Conservation (phyloP, 306 rosid species). For the Pueraria montana region DNA sequence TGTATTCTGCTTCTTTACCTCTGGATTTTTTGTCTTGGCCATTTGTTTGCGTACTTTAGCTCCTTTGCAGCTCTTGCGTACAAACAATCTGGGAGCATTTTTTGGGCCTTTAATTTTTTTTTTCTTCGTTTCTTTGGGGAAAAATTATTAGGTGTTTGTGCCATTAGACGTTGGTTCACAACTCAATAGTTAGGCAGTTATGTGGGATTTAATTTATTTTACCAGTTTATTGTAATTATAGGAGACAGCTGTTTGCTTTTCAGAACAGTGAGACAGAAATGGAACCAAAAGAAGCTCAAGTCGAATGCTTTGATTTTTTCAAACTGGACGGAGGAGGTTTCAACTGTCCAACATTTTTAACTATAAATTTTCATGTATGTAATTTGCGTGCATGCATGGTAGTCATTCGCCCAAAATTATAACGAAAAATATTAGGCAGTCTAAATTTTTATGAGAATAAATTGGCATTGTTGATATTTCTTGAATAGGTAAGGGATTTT, state of each 20-base stretch:
- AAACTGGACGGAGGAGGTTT: neutral
- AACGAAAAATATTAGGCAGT: neutral
- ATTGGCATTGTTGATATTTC: neutral
- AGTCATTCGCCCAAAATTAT: neutral
- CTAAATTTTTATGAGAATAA: neutral
- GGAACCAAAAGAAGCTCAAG: neutral
- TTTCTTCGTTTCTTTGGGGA: neutral
- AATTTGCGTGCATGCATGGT: neutral
- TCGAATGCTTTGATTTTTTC: neutral
- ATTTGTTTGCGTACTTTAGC: slow-evolving; percentile 41
- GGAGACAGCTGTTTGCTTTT: slow-evolving; percentile 6
- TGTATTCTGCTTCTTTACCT: slow-evolving; percentile 41
- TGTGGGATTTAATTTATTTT: slow-evolving; percentile 20
- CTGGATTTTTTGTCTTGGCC: slow-evolving; percentile 25
- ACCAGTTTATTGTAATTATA: slow-evolving; percentile 23
- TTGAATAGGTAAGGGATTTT: neutral
- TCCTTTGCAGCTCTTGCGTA: slow-evolving; percentile 38
- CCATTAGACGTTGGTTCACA: slow-evolving; percentile 15
- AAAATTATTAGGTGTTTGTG: slow-evolving; percentile 9
- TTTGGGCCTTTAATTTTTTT: slow-evolving; percentile 1
- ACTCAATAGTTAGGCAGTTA: slow-evolving; percentile 13
- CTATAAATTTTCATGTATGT: neutral
- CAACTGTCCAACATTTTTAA: neutral
- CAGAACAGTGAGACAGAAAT: slow-evolving; percentile 14
- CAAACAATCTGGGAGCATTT: slow-evolving; percentile 25